These are phyloP conservation scores for Cordyceps cateniannulata DNA, from an alignment of 2,329 filamentous ascomycete species.

Conservation along the genomic window DNA sequence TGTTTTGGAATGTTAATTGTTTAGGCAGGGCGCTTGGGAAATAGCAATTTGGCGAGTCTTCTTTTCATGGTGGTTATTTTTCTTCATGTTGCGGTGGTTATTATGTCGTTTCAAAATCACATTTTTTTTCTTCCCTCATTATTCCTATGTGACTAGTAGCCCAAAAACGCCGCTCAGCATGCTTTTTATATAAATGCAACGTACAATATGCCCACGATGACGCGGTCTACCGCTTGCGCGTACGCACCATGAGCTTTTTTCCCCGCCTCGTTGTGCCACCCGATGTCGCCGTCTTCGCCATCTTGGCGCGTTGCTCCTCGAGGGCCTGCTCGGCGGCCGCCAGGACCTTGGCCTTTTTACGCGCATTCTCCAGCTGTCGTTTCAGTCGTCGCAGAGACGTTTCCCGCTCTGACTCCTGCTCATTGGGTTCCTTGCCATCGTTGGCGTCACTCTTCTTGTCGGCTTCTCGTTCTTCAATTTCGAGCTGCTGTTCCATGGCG, in stretches of 20 bases:
- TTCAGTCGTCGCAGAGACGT: conserved; percentile 39
- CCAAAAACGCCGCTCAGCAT: conserved; percentile 5
- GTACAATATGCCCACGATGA: not conserved
- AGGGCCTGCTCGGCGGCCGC: conserved; percentile 50
- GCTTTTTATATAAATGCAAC: not conserved
- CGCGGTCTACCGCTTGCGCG: conserved; percentile 49
- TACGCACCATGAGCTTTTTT: conserved; percentile 55
- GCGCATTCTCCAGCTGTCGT: conserved; percentile 42
- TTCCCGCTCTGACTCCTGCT: conserved; percentile 32
- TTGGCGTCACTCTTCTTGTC: conserved; percentile 19
- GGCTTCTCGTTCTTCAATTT: conserved; percentile 24
- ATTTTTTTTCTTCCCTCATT: not conserved
- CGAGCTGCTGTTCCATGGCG: conserved; percentile 23
- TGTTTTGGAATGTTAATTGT: not conserved
- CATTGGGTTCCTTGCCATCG: conserved; percentile 20
- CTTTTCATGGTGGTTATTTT: not conserved
- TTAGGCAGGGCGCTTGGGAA: conserved; percentile 1
- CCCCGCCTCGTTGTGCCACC: conserved; percentile 54
- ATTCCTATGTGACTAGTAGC: not conserved
- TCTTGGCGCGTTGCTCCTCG: conserved; percentile 53
- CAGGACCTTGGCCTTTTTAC: conserved; percentile 48
- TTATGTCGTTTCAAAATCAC: not conserved
- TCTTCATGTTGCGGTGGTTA: not conserved
- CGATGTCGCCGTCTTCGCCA: conserved; percentile 58
- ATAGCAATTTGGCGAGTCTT: not conserved